Base-by-base conservation (phyloP, 495 filamentous ascomycete genomes). In the Hyaloscypha bicolor region DNA sequence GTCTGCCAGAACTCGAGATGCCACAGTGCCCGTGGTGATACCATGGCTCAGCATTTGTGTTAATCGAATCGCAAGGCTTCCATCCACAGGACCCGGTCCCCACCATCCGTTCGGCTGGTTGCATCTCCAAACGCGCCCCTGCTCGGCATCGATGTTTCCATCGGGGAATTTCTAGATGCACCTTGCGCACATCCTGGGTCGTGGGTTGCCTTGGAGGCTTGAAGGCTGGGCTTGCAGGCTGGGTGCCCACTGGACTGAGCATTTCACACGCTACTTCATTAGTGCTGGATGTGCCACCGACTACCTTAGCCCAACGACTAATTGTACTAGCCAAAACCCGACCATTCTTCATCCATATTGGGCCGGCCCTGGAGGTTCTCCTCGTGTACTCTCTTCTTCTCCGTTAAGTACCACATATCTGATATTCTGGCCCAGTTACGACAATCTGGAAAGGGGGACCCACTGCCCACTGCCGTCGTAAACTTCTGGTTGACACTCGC, bases 121-220 rank as follows among this genome's bases (percentile, higher is more conserved):
- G 68, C 68, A 70, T 51, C 19, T 53, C 58, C 63, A 70, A 63
- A 66, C 63, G 42, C 16, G 39, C 51, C 63, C 68, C 59, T 64
- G 63, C 57, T 60, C 64, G 68, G 68, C 64, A 66, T 70, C 63
- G 61, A 45, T 69, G 67, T 69, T 69, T 69, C 67, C 62, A 67
- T 67, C 65, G 62, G 59, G 60, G 65, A 62, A 51, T 63, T 68
- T 63, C 42, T 6, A 4, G 42, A 4, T 48, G 42, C 35, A 48
- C 42, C 42, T 6, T 48, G 42, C 11, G 42, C 42, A 48, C 42
- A 48, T 48, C 42, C 42, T 48, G 42, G 42, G 42, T 4, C 42
- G 42, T 16, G 42, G 42, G 16, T 19, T 48, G 9, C 42, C 42
- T 48, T 19, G 42, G 16, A 48, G 16, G 42, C 42, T 48, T 48